phyloP scores from a whole-genome alignment of 1,139 yeast genomes.

The Debaryomyces sp. region DNA sequence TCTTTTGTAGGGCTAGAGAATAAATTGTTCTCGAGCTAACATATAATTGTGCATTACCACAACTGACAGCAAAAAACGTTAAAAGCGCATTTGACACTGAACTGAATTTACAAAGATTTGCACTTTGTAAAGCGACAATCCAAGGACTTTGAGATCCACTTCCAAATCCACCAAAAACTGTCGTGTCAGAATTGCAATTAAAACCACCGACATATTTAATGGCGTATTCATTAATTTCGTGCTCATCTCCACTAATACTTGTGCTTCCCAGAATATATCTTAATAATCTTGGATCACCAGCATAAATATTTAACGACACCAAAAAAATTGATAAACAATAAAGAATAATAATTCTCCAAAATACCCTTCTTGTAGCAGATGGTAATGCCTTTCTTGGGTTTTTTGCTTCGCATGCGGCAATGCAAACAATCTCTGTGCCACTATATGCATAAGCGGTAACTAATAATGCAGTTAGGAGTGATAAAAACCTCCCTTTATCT shows the following conservation, averaged over 20 bases:
- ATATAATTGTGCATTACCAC: conserved; percentile 77
- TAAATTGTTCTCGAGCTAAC: conserved; percentile 80
- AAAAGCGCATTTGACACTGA: conserved; percentile 66
- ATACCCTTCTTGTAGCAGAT: conserved; percentile 73
- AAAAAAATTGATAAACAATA: conserved; percentile 72
- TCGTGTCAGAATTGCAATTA: conserved; percentile 35
- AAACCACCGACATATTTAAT: conserved; percentile 44
- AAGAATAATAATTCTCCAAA: conserved; percentile 69
- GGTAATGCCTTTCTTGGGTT: conserved; percentile 82
- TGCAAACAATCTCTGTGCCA: conserved; percentile 81
- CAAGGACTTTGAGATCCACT: conserved; percentile 76
- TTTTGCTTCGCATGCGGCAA: conserved; percentile 85
- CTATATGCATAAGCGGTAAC: conserved; percentile 74
- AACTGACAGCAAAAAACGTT: conserved; percentile 73
- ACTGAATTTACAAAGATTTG: conserved; percentile 65
- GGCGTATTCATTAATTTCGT: conserved; percentile 31
- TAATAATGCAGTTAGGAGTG: conserved; percentile 63
- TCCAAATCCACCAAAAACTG: conserved; percentile 50
- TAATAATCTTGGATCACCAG: conserved; percentile 73
- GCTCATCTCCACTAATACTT: conserved; percentile 26
- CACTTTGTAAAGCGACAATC: conserved; percentile 76
- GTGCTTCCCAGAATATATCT: conserved; percentile 49
- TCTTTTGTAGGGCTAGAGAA: conserved; percentile 70
- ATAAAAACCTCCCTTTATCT: conserved; percentile 61
- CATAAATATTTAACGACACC: conserved; percentile 69